Evolutionary conservation across 169 alveolate species (phyloP), one percentile per base, ranked within the genome.

Genomic region (Besnoitia besnoiti): DNA sequence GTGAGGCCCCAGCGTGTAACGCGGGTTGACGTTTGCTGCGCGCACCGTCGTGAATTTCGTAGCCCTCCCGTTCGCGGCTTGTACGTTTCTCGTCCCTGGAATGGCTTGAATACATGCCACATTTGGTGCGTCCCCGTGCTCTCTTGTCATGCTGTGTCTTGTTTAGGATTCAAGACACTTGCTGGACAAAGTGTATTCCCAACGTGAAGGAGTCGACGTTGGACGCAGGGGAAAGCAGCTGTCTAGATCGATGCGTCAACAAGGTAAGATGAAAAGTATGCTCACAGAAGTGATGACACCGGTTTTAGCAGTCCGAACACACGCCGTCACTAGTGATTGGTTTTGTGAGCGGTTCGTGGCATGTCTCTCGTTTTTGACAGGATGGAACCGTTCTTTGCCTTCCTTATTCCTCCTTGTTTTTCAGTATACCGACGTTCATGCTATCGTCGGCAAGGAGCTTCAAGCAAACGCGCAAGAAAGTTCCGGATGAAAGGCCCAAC

Each of bases 131-230:
- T 14, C 33, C 33, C 33, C 42, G 30, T 76, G 85, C 73, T 73
- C 40, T 33, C 16, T 10, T 87, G 59, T 87, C 16, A 59, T 76
- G 37, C 12, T 61, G 62, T 19, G 77, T 1, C 1, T 3, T 42
- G 21, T 59, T 46, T 87, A 90, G 95, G 76, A 75, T 93, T 51
- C 92, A 90, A 39, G 92, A 90, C 55, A 61, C 90, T 0, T 93
- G 95, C 85, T 93, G 94, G 91, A 50, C 91, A 19, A 91, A 91
- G 73, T 93, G 95, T 80, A 90, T 93, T 21, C 89, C 95, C 19
- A 44, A 50, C 30, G 93, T 93, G 49, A 90, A 90, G 82, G 73
- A 14, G 24, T 55, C 61, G n/a, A 61, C 44, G n/a, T 89, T 93
- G 59, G 85, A 80, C 42, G 94, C 93, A n/a, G 95, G 94, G 14